phyloP scores from a whole-genome alignment of 768 basidiomycete species.

The Hypsizygus marmoreus region DNA sequence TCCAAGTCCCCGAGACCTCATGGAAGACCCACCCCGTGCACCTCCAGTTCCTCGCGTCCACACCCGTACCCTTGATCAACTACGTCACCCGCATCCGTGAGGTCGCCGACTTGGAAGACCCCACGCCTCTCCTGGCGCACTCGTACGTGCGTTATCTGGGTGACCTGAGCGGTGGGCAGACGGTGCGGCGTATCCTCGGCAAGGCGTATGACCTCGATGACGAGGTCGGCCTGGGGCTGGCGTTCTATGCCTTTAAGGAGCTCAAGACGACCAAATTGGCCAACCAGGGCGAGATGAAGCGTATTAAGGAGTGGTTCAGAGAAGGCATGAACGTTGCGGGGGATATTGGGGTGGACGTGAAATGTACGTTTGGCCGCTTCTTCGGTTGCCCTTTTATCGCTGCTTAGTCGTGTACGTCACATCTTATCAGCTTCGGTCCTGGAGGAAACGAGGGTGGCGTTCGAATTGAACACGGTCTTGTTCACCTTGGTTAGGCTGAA shows the following conservation, averaged over 20 bases:
- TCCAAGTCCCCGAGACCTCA: slow-evolving; percentile 47
- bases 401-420: neutral
- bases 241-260: slow-evolving; percentile 71
- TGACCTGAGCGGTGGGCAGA: slow-evolving; percentile 79
- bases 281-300: slow-evolving; percentile 61
- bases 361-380: slow-evolving; percentile 33
- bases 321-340: slow-evolving; percentile 55
- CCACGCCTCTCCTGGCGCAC: slow-evolving; percentile 66
- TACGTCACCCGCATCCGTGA: slow-evolving; percentile 57
- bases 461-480: slow-evolving; percentile 48
- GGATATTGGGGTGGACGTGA: slow-evolving; percentile 38
- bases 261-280: slow-evolving; percentile 48
- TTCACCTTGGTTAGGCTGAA: slow-evolving; percentile 44
- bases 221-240: slow-evolving; percentile 50
- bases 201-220: slow-evolving; percentile 68
- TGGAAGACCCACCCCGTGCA: slow-evolving; percentile 64
- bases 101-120: slow-evolving; percentile 47
- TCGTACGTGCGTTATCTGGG: slow-evolving; percentile 84
- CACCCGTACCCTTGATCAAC: slow-evolving; percentile 48
- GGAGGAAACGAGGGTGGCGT: slow-evolving; percentile 51
- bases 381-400: neutral
- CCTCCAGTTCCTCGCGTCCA: slow-evolving; percentile 39
- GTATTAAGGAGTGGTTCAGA: slow-evolving; percentile 74
- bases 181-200: slow-evolving; percentile 59
- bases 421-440: slow-evolving; percentile 39